Evolutionary conservation across 225 moss, liverwort and hornwort genomes (phyloP).

Genomic region (Sphagnum contortum): DNA sequence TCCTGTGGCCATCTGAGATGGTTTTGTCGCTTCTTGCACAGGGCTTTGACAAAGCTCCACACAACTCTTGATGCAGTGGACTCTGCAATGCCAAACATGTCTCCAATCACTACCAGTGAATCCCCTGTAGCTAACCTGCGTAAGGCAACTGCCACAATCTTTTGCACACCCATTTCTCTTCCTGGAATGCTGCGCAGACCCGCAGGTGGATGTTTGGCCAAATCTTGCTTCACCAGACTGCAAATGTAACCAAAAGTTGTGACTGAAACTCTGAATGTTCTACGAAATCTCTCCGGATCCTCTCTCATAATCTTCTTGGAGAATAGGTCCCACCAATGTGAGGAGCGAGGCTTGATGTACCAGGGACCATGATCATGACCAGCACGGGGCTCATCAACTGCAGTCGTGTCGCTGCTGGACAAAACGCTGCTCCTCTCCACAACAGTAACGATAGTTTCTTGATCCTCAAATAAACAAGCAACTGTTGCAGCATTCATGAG

Average conservation of each 20-base stretch:
- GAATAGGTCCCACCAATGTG: background rate
- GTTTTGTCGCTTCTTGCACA: background rate
- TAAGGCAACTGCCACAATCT: conserved; percentile 5
- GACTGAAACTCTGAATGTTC: conserved; percentile 1
- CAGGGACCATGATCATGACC: background rate
- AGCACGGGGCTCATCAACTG: no score
- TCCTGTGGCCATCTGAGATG: conserved; percentile 1
- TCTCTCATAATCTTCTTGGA: background rate
- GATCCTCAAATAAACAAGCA: no score
- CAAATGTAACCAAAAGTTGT: conserved; percentile 7
- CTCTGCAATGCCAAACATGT: conserved; percentile 1
- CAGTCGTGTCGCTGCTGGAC: no score
- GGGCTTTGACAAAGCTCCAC: background rate
- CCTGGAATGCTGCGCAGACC: background rate
- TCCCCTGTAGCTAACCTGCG: background rate
- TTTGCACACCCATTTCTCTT: background rate
- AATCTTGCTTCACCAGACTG: background rate
- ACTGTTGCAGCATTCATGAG: no score
- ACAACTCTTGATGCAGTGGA: background rate
- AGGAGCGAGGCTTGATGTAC: background rate
- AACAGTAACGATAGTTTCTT: no score
- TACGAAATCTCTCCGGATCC: background rate
- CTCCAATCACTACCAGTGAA: background rate
- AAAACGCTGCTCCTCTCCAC: no score
- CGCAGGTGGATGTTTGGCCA: background rate